Evolutionary conservation across 495 filamentous ascomycete genomes (phyloP).

Genomic region (Entonaema liquescens): DNA sequence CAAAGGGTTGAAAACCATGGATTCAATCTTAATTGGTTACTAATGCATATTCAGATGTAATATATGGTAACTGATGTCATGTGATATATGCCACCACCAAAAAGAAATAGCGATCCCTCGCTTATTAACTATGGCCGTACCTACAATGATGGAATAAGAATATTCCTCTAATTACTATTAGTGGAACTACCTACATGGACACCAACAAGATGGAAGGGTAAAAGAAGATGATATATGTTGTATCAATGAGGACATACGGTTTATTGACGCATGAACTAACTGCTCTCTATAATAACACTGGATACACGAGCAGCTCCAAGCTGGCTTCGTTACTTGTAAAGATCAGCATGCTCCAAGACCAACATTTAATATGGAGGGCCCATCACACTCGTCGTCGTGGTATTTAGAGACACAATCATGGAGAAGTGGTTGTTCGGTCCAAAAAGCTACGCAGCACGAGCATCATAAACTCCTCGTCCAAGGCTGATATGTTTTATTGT

Average conservation of each 20-base stretch:
- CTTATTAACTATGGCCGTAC: too few relatives aligned
- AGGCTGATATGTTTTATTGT: neutral
- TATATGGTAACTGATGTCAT: too few relatives aligned
- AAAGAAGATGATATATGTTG: neutral
- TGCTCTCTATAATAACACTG: conserved; percentile 12
- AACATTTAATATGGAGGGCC: neutral
- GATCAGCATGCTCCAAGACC: neutral
- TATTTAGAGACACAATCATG: neutral
- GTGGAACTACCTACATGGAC: neutral
- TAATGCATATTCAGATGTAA: too few relatives aligned
- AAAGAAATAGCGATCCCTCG: too few relatives aligned
- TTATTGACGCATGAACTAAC: conserved; percentile 7
- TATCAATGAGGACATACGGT: neutral
- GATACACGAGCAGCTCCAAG: neutral
- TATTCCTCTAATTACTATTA: too few relatives aligned
- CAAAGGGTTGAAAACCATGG: neutral
- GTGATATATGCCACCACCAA: too few relatives aligned
- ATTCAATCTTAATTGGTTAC: neutral
- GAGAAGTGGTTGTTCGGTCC: neutral
- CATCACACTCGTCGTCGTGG: neutral
- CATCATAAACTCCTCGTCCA: neutral
- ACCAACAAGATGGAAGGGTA: neutral
- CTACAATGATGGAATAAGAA: too few relatives aligned
- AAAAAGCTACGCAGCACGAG: neutral
- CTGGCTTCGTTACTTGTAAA: neutral